Percentiles rank a stretch among this genome's conserved stretches.
These are phyloP conservation scores for Rossbeevera mucosa DNA, from an alignment of 768 basidiomycete genomes.

Conservation along the genomic window DNA sequence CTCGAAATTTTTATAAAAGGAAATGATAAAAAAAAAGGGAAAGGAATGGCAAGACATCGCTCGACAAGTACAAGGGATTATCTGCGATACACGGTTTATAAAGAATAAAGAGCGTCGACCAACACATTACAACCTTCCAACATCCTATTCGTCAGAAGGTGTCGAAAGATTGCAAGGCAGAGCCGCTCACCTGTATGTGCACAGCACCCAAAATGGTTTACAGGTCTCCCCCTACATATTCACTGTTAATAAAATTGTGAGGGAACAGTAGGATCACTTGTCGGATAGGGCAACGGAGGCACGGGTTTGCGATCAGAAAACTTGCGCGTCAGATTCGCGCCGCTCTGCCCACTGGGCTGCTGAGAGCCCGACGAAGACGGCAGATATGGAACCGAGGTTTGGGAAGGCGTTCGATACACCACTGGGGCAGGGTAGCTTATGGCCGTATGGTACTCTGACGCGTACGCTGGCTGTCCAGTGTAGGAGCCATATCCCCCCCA, in stretches of 20 bases:
- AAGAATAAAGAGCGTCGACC: background rate
- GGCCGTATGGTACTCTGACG: constrained; percentile 17
- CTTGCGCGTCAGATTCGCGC: constrained; percentile 32
- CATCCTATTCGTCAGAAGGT: background rate
- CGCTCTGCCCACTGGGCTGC: constrained; percentile 17
- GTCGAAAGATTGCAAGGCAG: background rate
- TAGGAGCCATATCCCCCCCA: constrained; percentile 15
- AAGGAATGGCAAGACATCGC: constrained; percentile 8
- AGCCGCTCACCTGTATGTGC: background rate
- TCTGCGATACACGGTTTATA: constrained; percentile 1
- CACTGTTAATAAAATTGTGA: constrained; percentile 14
- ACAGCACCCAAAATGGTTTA: constrained; percentile 2
- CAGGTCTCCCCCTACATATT: background rate
- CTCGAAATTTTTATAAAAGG: background rate
- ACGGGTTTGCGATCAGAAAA: constrained; percentile 34
- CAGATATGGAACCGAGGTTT: constrained; percentile 10
- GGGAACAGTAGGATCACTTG: constrained; percentile 25
- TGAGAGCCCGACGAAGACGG: constrained; percentile 8
- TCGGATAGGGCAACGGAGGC: constrained; percentile 23
- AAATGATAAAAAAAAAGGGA: background rate
- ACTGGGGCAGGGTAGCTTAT: constrained; percentile 11
- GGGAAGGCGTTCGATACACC: constrained; percentile 3
- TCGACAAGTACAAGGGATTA: constrained; percentile 16
- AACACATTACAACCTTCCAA: background rate
- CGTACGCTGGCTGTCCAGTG: constrained; percentile 18